Evolutionary conservation across 23 red algal species (phyloP).

Genomic region (Pyropia haitanensis): DNA sequence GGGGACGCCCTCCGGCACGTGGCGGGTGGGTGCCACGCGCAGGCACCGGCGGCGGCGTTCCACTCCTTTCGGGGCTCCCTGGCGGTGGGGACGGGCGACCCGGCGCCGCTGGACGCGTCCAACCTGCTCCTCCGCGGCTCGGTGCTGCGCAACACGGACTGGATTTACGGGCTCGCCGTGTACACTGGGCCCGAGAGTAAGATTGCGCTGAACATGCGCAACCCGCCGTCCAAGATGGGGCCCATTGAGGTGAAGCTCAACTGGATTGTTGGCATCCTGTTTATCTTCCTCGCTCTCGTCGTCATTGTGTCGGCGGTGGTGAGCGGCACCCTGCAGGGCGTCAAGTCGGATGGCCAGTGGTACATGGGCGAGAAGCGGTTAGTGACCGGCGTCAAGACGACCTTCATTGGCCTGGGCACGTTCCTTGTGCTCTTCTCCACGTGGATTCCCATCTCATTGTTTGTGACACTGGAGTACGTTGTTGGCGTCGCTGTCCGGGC

Average conservation of each 20-base stretch:
- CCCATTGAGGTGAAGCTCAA: conserved; percentile 73
- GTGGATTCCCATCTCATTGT: conserved; percentile 76
- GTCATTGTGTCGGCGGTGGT: conserved; percentile 29
- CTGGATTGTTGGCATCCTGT: conserved; percentile 64
- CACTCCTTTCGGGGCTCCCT: conserved; percentile 53
- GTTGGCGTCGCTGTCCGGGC: conserved; percentile 13
- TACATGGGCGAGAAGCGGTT: conserved; percentile 52
- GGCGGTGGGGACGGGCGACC: conserved; percentile 9
- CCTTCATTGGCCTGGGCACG: conserved; percentile 43
- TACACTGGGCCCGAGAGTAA: conserved; percentile 79
- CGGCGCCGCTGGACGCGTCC: conserved; percentile 36
- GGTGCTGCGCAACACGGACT: conserved; percentile 75
- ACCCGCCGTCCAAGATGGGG: conserved; percentile 74
- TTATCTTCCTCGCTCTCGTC: conserved; percentile 57
- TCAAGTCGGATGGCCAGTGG: conserved; percentile 42
- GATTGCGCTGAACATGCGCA: conserved; percentile 72
- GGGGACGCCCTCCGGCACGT: conserved; percentile 25
- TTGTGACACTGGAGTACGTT: conserved; percentile 79
- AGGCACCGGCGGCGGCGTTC: conserved; percentile 21
- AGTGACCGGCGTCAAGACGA: neutral
- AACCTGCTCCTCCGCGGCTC: conserved; percentile 72
- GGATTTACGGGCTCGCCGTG: conserved; percentile 65
- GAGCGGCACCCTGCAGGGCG: conserved; percentile 29
- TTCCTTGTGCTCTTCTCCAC: conserved; percentile 81
- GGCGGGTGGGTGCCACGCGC: conserved; percentile 27